Evolutionary conservation across 169 alveolate genomes (phyloP).

Genomic region (Plasmodium relictum): DNA sequence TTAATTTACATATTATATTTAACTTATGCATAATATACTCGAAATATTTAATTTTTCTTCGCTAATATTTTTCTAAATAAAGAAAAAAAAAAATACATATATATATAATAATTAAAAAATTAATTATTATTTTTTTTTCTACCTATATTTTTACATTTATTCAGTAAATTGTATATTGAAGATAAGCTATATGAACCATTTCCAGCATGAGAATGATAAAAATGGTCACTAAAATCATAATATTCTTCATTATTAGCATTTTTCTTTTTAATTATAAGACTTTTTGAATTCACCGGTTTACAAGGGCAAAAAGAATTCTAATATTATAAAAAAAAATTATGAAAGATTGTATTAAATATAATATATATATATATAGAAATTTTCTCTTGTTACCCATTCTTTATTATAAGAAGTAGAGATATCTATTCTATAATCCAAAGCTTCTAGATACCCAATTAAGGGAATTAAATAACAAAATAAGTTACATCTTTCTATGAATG

Average conservation of each 20-base stretch:
- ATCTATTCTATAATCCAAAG: constrained; percentile 33
- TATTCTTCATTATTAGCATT: constrained; percentile 24
- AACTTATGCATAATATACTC: background rate
- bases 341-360: background rate
- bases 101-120: background rate
- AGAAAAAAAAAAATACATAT: background rate
- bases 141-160: constrained; percentile 8
- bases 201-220: constrained; percentile 72
- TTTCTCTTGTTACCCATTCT: constrained; percentile 47
- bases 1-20: too few species aligned
- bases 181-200: constrained; percentile 47
- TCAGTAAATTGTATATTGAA: constrained; percentile 15
- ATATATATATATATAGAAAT: background rate
- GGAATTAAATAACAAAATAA: constrained; percentile 21
- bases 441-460: constrained; percentile 34
- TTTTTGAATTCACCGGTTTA: constrained; percentile 47
- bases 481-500: constrained; percentile 24
- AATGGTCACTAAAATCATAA: constrained; percentile 58
- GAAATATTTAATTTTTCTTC: background rate
- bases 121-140: constrained; percentile 32
- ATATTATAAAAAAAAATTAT: background rate
- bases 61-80: background rate
- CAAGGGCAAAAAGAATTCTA: constrained; percentile 53
- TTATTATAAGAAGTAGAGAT: constrained; percentile 40
- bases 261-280: constrained; percentile 29